Evolutionary conservation across 106 monocot species (phyloP).

Genomic region (Dioscorea alata): DNA sequence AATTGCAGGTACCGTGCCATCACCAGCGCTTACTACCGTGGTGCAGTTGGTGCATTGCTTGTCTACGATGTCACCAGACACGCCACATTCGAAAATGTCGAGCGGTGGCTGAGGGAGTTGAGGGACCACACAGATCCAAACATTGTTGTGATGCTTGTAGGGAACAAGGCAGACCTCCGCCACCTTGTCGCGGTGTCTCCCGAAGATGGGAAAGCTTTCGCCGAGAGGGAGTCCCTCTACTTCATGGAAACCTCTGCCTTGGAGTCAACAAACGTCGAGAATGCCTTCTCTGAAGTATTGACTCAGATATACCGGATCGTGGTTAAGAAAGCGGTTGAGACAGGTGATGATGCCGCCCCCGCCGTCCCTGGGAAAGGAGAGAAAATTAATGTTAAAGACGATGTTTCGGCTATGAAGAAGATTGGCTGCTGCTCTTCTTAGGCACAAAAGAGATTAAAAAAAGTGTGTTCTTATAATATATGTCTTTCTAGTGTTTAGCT

Average conservation of each 20-base stretch:
- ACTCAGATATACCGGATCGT: slow-evolving; percentile 19
- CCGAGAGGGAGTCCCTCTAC: slow-evolving; percentile 19
- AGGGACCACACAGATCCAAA: slow-evolving; percentile 24
- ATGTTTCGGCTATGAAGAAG: slow-evolving; percentile 12
- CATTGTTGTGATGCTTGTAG: slow-evolving; percentile 25
- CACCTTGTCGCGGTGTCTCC: slow-evolving; percentile 20
- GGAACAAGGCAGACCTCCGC: slow-evolving; percentile 21
- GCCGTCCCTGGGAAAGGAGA: slow-evolving; percentile 10
- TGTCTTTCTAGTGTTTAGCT: neutral
- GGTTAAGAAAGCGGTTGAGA: slow-evolving; percentile 14
- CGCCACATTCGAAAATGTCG: slow-evolving; percentile 18
- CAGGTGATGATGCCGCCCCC: slow-evolving; percentile 7
- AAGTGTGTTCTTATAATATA: neutral
- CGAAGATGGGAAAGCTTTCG: slow-evolving; percentile 16
- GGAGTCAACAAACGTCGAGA: slow-evolving; percentile 12
- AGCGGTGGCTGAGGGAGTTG: slow-evolving; percentile 21
- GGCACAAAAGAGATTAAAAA: neutral
- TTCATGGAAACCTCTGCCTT: slow-evolving; percentile 24
- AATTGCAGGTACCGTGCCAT: slow-evolving; percentile 23
- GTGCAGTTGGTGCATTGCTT: slow-evolving; percentile 22
- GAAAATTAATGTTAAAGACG: slow-evolving; percentile 19
- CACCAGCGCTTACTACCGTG: slow-evolving; percentile 27
- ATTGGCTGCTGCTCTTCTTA: slow-evolving; percentile 12
- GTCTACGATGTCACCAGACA: slow-evolving; percentile 27
- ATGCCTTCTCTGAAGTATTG: slow-evolving; percentile 15